A percentile compares a stretch with the other conserved stretches of the same genome.
Conservation (phyloP, 768 basidiomycete species). For the Amanita pseudoporphyria region DNA sequence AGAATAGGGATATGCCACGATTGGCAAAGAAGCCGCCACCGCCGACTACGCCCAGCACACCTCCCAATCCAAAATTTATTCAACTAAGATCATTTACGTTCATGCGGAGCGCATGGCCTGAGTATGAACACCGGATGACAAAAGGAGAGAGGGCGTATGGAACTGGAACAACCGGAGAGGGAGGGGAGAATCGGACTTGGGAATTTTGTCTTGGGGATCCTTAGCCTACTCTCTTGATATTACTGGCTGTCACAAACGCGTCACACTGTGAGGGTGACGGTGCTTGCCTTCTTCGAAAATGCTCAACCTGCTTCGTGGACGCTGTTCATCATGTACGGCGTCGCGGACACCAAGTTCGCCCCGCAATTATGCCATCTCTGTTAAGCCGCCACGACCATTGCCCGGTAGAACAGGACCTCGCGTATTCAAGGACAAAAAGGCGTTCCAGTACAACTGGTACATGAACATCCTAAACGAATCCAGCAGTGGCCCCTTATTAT, state of each 20-base stretch:
- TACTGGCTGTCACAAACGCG: too few relatives aligned
- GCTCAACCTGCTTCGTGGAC: constrained; percentile 11
- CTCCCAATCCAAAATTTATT: constrained; percentile 56
- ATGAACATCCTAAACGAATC: constrained; percentile 55
- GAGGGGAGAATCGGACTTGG: constrained; percentile 81
- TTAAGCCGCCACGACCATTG: constrained; percentile 40
- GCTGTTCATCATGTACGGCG: constrained; percentile 19
- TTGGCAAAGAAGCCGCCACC: constrained; percentile 69
- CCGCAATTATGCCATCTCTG: constrained; percentile 48
- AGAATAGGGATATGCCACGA: constrained; percentile 60
- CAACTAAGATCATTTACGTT: constrained; percentile 78
- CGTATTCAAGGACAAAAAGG: constrained; percentile 70
- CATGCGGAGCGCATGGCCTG: constrained; percentile 57
- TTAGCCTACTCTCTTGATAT: neutral
- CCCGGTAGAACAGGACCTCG: constrained; percentile 51
- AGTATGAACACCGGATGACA: constrained; percentile 93
- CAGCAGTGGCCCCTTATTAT: constrained; percentile 52
- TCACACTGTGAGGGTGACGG: neutral
- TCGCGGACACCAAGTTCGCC: constrained; percentile 18
- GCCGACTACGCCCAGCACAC: constrained; percentile 31
- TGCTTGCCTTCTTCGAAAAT: neutral
- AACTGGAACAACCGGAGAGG: constrained; percentile 57
- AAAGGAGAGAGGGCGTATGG: constrained; percentile 72
- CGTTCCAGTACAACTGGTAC: constrained; percentile 76
- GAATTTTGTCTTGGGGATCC: constrained; percentile 58